Percentiles rank a stretch among this genome's conserved stretches.
Conservation (phyloP, 495 filamentous ascomycete genomes). For the Rhypophila decipiens region DNA sequence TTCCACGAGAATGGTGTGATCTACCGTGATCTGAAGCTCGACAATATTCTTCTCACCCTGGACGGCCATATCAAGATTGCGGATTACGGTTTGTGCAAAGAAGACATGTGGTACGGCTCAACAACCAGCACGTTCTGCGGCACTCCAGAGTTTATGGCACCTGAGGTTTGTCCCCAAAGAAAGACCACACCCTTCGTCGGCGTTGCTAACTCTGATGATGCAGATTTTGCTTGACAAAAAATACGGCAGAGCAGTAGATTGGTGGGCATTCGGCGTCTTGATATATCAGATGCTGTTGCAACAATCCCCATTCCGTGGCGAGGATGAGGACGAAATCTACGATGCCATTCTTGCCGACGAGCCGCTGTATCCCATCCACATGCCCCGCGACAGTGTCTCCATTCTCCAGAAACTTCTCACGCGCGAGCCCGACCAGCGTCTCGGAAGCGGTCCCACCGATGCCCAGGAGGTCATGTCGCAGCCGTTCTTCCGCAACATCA, state of each 20-base stretch:
- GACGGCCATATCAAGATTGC: constrained; percentile 99
- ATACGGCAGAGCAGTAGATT: constrained; percentile 97
- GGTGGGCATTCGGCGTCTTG: constrained; percentile 99
- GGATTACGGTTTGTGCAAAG: constrained; percentile 98
- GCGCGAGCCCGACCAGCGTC: constrained; percentile 84
- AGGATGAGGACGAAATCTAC: constrained; percentile 99
- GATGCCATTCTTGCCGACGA: constrained; percentile 98
- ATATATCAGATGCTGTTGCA: constrained; percentile 99
- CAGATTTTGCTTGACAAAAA: constrained; percentile 98
- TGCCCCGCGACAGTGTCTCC: constrained; percentile 96
- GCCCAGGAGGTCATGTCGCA: constrained; percentile 99
- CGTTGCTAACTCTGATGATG: too few species aligned
- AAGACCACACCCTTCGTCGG: too few species aligned
- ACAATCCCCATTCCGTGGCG: constrained; percentile 96
- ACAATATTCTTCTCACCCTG: constrained; percentile 93
- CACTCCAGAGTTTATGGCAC: constrained; percentile 99
- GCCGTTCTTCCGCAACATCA: constrained; percentile 94
- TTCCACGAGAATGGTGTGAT: constrained; percentile 99
- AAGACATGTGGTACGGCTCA: constrained; percentile 98
- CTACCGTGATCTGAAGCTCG: constrained; percentile 98
- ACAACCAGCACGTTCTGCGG: constrained; percentile 98
- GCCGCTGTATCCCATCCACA: constrained; percentile 96
- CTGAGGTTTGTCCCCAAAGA: constrained; percentile 61
- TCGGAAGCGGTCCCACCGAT: constrained; percentile 93
- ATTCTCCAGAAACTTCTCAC: constrained; percentile 97